Percentiles rank a stretch among this genome's conserved stretches.
phyloP scores from a whole-genome alignment of 495 filamentous ascomycete species.

The Xanthoparmelia taractica region DNA sequence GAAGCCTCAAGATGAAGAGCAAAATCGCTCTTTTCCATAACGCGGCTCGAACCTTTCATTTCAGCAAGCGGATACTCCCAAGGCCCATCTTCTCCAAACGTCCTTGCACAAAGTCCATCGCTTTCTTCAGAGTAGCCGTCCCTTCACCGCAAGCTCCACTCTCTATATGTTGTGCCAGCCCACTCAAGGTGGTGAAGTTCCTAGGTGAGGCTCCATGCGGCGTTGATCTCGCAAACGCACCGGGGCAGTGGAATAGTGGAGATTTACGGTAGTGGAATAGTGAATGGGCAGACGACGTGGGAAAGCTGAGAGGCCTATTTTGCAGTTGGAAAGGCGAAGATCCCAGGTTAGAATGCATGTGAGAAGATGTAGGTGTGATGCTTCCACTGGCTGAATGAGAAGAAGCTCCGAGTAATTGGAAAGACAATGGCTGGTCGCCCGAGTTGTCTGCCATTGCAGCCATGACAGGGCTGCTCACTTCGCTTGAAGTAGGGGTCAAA shows the following conservation, averaged over 20 bases:
- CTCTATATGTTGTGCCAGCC: conserved; percentile 25
- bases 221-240: neutral
- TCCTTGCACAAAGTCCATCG: conserved; percentile 21
- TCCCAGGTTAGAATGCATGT: neutral
- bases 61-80: conserved; percentile 18
- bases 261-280: neutral
- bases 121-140: conserved; percentile 14
- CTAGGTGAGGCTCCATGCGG: neutral
- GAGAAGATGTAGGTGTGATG: neutral
- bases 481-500: conserved; percentile 2
- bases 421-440: neutral
- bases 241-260: conserved; percentile 14
- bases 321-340: no score
- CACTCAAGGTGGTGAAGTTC: conserved; percentile 21
- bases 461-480: neutral
- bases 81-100: conserved; percentile 19
- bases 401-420: neutral
- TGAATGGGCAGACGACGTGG: neutral
- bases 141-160: conserved; percentile 24
- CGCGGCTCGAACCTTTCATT: conserved; percentile 3
- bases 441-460: neutral
- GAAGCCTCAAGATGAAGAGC: no score
- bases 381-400: neutral
- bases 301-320: no score
- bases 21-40: no score